Base-by-base conservation (phyloP, 2,329 filamentous ascomycete species). In the Neonectria hederae region DNA sequence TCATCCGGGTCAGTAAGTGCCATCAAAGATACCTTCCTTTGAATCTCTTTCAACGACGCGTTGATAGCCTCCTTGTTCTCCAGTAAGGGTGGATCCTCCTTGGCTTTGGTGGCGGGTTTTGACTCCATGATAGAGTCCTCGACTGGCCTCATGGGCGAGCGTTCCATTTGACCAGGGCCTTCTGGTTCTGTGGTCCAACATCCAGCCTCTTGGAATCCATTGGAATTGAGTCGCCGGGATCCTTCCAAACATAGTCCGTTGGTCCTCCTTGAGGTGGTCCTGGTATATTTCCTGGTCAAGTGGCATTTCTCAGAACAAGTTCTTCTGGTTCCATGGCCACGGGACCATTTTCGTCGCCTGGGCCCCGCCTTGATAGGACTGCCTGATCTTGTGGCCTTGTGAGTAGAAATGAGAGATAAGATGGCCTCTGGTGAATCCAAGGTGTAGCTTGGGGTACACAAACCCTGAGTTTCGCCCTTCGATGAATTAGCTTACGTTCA, bases 11-110 rank as follows among this genome's bases (percentile, higher is more conserved):
- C 30, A 11, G 35, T 11, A 26, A 69, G 48, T 38, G 43, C 32
- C 59, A 72, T 45, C 5, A 46, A 61, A 26, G 42, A 42, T 40
- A 22, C 58, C 43, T 28, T 56, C 51, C 52, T 59, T 60, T 54
- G 66, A n/a, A 54, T 38, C 3, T 58, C 55, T 7, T 35, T 48
- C 13, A 26, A 59, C 8, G 14, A 49, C 7, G 22, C 7, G 5
- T 14, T 58, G 3, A 22, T n/a, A 24, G 26, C 28, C 24, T 46
- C 55, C 9, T 38, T 24, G 17, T 54, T 13, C 11, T 24, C 21
- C n/a, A 19, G 5, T 40, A 6, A 9, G 17, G 45, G 48, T 14
- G 13, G n/a, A 13, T 32, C 1, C n/a, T 35, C 48, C 26, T 11
- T 11, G 48, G 48, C 11, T 51, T 6, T 9, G 10, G n/a, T 21